Percentiles rank a stretch among this genome's conserved stretches.
These are phyloP conservation scores for Pythium myriotylum DNA, from an alignment of 352 stramenopile genomes.

Conservation along the genomic window DNA sequence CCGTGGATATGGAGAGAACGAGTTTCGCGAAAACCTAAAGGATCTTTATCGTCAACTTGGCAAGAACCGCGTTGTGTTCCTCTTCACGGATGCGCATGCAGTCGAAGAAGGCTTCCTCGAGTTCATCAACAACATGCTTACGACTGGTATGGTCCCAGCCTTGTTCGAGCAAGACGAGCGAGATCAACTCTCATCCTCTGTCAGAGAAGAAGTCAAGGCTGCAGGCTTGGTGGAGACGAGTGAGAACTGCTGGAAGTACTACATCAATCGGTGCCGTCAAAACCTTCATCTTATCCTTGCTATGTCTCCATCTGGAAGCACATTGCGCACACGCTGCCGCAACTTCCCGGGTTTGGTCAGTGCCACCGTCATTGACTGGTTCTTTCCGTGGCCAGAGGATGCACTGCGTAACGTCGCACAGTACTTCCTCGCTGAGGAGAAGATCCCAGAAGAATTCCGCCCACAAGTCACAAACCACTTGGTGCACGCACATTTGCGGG, in stretches of 20 bases:
- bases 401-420: constrained; percentile 92
- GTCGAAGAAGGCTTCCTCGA: constrained; percentile 96
- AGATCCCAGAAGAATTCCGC: constrained; percentile 85
- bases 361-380: constrained; percentile 95
- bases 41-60: constrained; percentile 91
- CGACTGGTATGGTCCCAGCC: constrained; percentile 92
- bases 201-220: constrained; percentile 90
- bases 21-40: constrained; percentile 95
- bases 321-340: constrained; percentile 91
- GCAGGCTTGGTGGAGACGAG: constrained; percentile 89
- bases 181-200: constrained; percentile 77
- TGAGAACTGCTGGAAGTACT: constrained; percentile 95
- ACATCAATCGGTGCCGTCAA: constrained; percentile 92
- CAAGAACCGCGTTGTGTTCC: constrained; percentile 90
- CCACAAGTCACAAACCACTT: constrained; percentile 88
- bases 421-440: constrained; percentile 93
- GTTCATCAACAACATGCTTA: constrained; percentile 98
- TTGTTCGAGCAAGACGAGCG: constrained; percentile 94
- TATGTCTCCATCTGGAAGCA: constrained; percentile 94
- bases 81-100: constrained; percentile 96
- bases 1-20: constrained; percentile 91
- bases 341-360: constrained; percentile 95
- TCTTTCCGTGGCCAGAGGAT: constrained; percentile 95
- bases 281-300: constrained; percentile 95
- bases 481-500: constrained; percentile 90